Evolutionary conservation across 805 yeast genomes (phyloP).

Genomic region (Yamadazyma nakazawae): DNA sequence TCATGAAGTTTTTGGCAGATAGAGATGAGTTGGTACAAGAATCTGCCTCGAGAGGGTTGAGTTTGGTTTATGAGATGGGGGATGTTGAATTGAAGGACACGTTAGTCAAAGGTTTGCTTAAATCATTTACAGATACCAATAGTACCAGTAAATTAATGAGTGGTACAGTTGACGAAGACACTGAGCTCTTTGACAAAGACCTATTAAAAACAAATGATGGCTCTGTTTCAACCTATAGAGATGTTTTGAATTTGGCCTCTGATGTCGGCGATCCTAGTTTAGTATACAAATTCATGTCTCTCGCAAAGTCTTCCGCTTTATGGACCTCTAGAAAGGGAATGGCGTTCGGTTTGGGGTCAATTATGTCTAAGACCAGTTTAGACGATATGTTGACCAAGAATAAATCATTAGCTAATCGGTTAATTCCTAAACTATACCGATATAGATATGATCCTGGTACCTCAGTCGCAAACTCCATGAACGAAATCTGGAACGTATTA

Average conservation of each 20-base stretch:
- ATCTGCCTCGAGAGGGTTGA: conserved; percentile 84
- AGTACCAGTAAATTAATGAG: conserved; percentile 45
- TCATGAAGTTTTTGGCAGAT: conserved; percentile 76
- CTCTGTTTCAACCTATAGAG: conserved; percentile 87
- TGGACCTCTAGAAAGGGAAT: conserved; percentile 95
- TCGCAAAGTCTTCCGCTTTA: conserved; percentile 79
- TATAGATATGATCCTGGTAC: conserved; percentile 82
- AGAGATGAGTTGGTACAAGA: conserved; percentile 89
- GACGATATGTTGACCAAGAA: conserved; percentile 58
- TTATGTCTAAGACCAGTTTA: conserved; percentile 73
- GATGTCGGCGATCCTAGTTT: conserved; percentile 95
- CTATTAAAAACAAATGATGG: conserved; percentile 76
- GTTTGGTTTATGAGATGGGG: conserved; percentile 78
- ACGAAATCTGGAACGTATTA: conserved; percentile 79
- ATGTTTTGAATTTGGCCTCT: conserved; percentile 80
- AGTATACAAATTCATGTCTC: conserved; percentile 90
- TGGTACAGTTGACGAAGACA: conserved; percentile 73
- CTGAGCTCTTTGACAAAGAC: conserved; percentile 83
- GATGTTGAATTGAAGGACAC: conserved; percentile 63
- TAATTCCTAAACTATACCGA: conserved; percentile 80
- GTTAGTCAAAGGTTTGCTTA: conserved; percentile 67
- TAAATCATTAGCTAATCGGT: conserved; percentile 48
- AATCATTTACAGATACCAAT: conserved; percentile 72
- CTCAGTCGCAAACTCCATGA: conserved; percentile 77
- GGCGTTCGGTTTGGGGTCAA: conserved; percentile 88